Evolutionary conservation across 2,329 filamentous ascomycete species (phyloP).

Genomic region (Cephalotrichum gorgonifer): DNA sequence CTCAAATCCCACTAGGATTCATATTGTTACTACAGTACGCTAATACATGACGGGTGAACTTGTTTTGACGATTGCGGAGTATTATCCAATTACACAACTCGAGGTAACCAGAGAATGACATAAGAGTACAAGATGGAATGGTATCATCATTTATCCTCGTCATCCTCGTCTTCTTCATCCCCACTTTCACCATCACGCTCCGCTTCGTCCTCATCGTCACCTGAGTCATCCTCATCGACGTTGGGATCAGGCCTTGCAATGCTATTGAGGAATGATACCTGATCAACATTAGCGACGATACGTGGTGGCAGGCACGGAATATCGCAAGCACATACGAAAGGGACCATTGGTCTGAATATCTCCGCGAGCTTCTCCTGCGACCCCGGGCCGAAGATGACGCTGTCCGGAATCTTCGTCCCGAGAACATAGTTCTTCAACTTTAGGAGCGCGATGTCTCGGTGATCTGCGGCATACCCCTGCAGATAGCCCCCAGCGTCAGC

Average conservation of each 20-base stretch:
- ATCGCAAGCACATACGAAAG: slow-evolving; percentile 58
- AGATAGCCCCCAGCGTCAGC: not conserved
- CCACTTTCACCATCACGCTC: not conserved
- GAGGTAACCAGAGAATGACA: not conserved
- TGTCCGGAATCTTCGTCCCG: slow-evolving; percentile 54
- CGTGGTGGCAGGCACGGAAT: not conserved
- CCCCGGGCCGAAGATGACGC: slow-evolving; percentile 49
- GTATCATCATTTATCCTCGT: not conserved
- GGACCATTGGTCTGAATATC: slow-evolving; percentile 58
- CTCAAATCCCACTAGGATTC: too few species aligned
- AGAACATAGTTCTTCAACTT: slow-evolving; percentile 74
- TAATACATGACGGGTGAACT: too few species aligned
- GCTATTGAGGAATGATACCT: slow-evolving; percentile 63
- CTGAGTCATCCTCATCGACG: slow-evolving; percentile 29
- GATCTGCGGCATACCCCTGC: slow-evolving; percentile 34
- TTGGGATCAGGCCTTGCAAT: slow-evolving; percentile 62
- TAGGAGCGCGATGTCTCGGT: slow-evolving; percentile 70
- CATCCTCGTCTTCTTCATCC: not conserved
- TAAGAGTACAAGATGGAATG: not conserved
- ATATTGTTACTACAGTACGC: too few species aligned
- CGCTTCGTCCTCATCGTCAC: slow-evolving; percentile 21
- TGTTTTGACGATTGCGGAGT: too few species aligned
- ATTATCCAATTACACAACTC: not conserved
- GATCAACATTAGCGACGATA: not conserved
- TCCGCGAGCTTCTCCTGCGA: slow-evolving; percentile 55